Conservation (phyloP, 352 stramenopile genomes). For the Peronospora belbahrii region DNA sequence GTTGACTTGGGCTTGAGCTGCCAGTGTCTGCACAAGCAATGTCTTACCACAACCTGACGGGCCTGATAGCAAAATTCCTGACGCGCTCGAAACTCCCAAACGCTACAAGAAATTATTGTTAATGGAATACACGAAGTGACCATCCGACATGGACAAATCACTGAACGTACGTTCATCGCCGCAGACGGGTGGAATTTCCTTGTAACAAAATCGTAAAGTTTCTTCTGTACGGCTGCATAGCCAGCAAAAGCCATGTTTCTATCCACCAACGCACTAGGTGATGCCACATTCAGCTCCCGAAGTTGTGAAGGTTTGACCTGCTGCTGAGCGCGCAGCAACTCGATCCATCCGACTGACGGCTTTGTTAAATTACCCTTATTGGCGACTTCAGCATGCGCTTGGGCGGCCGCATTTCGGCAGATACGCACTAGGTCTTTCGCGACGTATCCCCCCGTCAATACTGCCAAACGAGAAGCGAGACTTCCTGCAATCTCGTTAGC, state of each 20-base stretch:
- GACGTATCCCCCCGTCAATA: constrained; percentile 65
- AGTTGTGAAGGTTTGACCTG: constrained; percentile 67
- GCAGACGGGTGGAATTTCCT: constrained; percentile 57
- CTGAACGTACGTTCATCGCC: constrained; percentile 47
- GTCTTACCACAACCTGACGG: constrained; percentile 80
- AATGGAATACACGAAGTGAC: constrained; percentile 4
- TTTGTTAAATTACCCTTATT: not conserved
- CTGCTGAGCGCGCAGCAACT: constrained; percentile 46
- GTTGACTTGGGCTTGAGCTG: constrained; percentile 55
- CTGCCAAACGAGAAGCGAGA: constrained; percentile 37
- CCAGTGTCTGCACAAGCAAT: constrained; percentile 58
- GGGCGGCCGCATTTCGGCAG: constrained; percentile 47
- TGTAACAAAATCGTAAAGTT: constrained; percentile 59
- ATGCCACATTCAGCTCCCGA: constrained; percentile 62
- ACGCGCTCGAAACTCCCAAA: constrained; percentile 54
- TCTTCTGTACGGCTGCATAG: constrained; percentile 46
- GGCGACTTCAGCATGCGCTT: constrained; percentile 18
- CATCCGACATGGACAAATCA: not conserved
- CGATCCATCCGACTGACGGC: constrained; percentile 25
- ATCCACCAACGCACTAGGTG: constrained; percentile 25
- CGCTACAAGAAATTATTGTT: constrained; percentile 26
- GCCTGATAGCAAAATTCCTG: constrained; percentile 69
- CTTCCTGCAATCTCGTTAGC: not conserved
- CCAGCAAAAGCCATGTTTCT: constrained; percentile 43
- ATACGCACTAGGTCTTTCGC: constrained; percentile 70